These are phyloP conservation scores for Nepenthes alata DNA, from an alignment of 179 eudicot species.

Conservation along the genomic window DNA sequence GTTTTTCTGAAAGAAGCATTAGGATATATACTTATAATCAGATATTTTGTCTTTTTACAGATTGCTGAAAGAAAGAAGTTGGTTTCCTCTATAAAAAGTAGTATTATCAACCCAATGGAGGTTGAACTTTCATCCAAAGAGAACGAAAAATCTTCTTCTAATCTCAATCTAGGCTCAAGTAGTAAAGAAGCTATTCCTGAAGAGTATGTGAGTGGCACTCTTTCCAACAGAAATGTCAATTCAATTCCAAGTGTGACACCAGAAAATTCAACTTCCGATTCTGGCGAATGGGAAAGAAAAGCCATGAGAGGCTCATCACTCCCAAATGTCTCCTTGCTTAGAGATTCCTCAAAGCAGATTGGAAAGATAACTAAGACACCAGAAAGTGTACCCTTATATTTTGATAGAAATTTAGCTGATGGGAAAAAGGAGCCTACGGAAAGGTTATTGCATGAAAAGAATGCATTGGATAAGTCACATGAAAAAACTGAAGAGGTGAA, in stretches of 20 bases:
- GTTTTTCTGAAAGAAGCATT: neutral
- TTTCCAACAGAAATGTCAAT: constrained; percentile 14
- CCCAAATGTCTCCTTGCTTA: constrained; percentile 5
- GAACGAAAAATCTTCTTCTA: constrained; percentile 17
- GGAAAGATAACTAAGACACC: constrained; percentile 5
- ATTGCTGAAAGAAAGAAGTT: constrained; percentile 74
- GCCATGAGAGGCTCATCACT: constrained; percentile 11
- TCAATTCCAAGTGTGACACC: constrained; percentile 11
- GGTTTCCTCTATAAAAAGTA: constrained; percentile 56
- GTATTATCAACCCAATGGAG: constrained; percentile 26
- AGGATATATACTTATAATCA: neutral
- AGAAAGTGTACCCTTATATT: neutral
- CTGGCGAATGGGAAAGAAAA: constrained; percentile 18
- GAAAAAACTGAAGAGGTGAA: constrained; percentile 15
- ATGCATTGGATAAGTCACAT: constrained; percentile 13
- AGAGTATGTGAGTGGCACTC: constrained; percentile 7
- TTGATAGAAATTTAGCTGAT: constrained; percentile 7
- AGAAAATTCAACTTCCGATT: constrained; percentile 10
- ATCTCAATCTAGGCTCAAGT: constrained; percentile 17
- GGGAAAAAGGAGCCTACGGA: constrained; percentile 17
- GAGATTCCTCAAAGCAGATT: constrained; percentile 13
- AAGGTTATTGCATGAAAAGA: constrained; percentile 14
- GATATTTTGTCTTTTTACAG: constrained; percentile 26
- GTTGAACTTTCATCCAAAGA: constrained; percentile 19
- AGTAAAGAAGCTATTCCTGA: constrained; percentile 10